Conservation (phyloP, 345 rosid genomes). For the Lumnitzera littorea region DNA sequence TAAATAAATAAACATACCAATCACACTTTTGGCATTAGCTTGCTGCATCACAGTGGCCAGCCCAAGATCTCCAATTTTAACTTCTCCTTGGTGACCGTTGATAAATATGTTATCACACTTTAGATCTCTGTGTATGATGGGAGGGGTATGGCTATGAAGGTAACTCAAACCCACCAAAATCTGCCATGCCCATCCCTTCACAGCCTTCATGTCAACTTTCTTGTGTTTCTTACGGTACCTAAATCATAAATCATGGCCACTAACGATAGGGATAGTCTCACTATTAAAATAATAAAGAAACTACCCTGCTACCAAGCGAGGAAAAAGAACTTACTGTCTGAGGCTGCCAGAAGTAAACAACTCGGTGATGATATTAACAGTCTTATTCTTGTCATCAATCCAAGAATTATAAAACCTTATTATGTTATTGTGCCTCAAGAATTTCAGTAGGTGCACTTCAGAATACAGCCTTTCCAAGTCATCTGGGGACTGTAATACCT, state of each 20-base stretch:
- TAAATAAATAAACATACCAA: slow-evolving; percentile 34
- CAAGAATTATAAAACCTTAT: slow-evolving; percentile 78
- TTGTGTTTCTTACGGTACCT: slow-evolving; percentile 90
- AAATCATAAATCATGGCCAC: slow-evolving; percentile 23
- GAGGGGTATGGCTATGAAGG: slow-evolving; percentile 78
- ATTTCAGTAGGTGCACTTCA: slow-evolving; percentile 84
- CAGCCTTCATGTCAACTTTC: slow-evolving; percentile 75
- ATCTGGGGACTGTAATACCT: slow-evolving; percentile 78
- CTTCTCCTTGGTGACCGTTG: slow-evolving; percentile 94
- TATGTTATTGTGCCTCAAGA: slow-evolving; percentile 73
- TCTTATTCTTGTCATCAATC: slow-evolving; percentile 90
- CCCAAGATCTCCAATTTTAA: slow-evolving; percentile 97
- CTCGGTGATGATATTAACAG: slow-evolving; percentile 88
- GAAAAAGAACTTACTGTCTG: slow-evolving; percentile 61
- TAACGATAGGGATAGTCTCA: slow-evolving; percentile 21
- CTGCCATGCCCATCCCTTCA: slow-evolving; percentile 90
- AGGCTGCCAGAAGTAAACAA: slow-evolving; percentile 91
- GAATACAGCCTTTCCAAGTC: slow-evolving; percentile 84
- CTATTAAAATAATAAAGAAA: slow-evolving; percentile 6
- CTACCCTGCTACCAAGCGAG: slow-evolving; percentile 3
- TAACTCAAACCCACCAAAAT: slow-evolving; percentile 69
- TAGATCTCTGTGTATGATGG: slow-evolving; percentile 86
- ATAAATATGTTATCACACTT: slow-evolving; percentile 94
- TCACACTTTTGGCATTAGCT: slow-evolving; percentile 84
- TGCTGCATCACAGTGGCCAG: slow-evolving; percentile 90